Evolutionary conservation across 2,329 filamentous ascomycete species (phyloP).

Genomic region (Rutstroemia sp.): DNA sequence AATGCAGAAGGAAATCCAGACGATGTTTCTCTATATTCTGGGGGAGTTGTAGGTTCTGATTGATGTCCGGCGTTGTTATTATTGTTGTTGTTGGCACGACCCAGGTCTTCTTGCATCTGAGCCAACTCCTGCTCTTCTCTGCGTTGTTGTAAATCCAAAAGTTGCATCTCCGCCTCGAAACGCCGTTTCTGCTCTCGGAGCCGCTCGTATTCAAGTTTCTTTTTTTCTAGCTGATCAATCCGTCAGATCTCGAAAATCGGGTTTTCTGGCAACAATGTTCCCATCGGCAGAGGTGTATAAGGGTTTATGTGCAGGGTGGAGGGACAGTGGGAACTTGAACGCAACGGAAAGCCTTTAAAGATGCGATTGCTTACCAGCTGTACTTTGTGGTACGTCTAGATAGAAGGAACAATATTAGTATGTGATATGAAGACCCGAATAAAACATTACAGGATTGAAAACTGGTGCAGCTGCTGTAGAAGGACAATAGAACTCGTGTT

Average conservation of each 20-base stretch:
- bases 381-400: constrained; percentile 60
- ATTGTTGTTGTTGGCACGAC: constrained; percentile 38
- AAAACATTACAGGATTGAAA: too few relatives aligned
- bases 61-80: constrained; percentile 56
- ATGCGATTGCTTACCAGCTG: constrained; percentile 57
- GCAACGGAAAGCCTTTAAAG: neutral
- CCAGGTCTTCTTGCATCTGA: constrained; percentile 75
- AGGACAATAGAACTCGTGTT: constrained; percentile 16
- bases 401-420: constrained; percentile 15
- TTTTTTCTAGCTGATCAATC: constrained; percentile 72
- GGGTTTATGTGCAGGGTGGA: neutral
- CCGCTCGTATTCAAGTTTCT: constrained; percentile 85
- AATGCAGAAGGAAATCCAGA: constrained; percentile 71
- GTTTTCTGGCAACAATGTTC: too few relatives aligned
- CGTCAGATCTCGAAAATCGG: constrained; percentile 31
- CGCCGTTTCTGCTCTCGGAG: constrained; percentile 81
- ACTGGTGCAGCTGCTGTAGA: neutral
- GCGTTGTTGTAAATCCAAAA: constrained; percentile 77
- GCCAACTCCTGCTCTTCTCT: constrained; percentile 77
- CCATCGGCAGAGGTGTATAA: too few relatives aligned
- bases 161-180: constrained; percentile 88
- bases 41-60: constrained; percentile 92
- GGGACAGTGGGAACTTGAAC: neutral
- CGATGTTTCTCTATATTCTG: constrained; percentile 72
- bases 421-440: neutral